Base-by-base conservation (phyloP, 2,329 filamentous ascomycete species). In the Aspergillus texensis region DNA sequence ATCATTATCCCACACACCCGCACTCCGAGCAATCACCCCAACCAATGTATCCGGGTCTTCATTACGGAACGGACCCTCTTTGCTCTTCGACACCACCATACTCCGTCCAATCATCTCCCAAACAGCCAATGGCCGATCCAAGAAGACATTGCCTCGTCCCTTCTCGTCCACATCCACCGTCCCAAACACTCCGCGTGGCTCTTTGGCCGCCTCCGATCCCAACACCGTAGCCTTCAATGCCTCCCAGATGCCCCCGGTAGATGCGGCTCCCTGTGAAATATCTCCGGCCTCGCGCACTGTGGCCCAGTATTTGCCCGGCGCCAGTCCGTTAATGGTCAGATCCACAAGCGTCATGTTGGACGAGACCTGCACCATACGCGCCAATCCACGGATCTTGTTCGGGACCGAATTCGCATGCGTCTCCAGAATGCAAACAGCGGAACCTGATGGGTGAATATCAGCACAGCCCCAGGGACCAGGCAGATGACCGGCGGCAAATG, bases 1-100 rank as follows among this genome's bases (percentile, higher is more conserved):
- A 77, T 97, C 93, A 72, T 99, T 97, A 78, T 97, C 94, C 95
- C 95, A 99, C 65, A 97, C 91, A n/a, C 95, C 95, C 19, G 95
- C 94, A 78, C 94, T 97, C 75, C 95, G 85, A 56, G 95, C 95
- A 80, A 99, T 92, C 58, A 99, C 94, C 10, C 95, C 95, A 2
- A 97, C 92, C 57, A 97, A 83, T 24, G 93, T 97, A 76, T 96
- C 88, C 61, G 89, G 85, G 74, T 97, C 92, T 70, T 97, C 94
- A 71, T 84, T 84, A 70, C 89, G 80, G 74, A 86, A 84, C 61
- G 82, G 83, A 1, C 82, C 84, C 43, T 88, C 86, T 62, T 82
- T 82, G 69, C 89, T 86, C 77, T 88, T 89, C 52, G 92, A 91
- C 56, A 98, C 88, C 53, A 96, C 91, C 83, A 99, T 91, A 72